Evolutionary conservation across 768 basidiomycete genomes (phyloP).

Genomic region (Tephrocybe sp.): DNA sequence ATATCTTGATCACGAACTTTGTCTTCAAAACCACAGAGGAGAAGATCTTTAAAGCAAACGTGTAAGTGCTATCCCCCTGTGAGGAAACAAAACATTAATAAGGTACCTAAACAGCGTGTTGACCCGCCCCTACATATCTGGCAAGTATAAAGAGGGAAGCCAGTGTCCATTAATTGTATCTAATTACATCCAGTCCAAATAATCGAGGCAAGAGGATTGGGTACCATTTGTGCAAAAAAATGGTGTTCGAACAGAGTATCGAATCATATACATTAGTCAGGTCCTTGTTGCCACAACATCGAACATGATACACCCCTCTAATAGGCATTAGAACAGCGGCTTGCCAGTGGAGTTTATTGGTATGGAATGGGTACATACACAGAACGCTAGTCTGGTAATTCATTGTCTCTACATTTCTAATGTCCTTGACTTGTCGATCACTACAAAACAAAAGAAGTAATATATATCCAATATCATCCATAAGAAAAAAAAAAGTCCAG

Average conservation of each 20-base stretch:
- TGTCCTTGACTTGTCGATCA: neutral
- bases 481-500: neutral
- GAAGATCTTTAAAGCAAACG: constrained; percentile 56
- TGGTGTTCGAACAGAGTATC: too few relatives aligned
- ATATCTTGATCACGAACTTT: constrained; percentile 66
- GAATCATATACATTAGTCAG: too few relatives aligned
- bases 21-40: constrained; percentile 53
- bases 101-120: constrained; percentile 42
- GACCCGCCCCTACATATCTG: constrained; percentile 60
- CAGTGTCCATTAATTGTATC: constrained; percentile 60
- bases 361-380: neutral
- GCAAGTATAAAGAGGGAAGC: constrained; percentile 54
- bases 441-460: constrained; percentile 14
- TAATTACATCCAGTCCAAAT: constrained; percentile 25
- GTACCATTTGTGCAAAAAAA: too few relatives aligned
- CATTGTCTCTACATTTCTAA: constrained; percentile 51
- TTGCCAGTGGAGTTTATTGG: too few relatives aligned
- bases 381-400: neutral
- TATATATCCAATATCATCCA: neutral
- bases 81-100: too few relatives aligned
- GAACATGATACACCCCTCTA: too few relatives aligned
- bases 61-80: constrained; percentile 41
- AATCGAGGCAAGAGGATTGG: too few relatives aligned
- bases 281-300: neutral
- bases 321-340: too few relatives aligned